Evolutionary conservation across 495 filamentous ascomycete genomes (phyloP).

Genomic region (Neohortaea acidophila): DNA sequence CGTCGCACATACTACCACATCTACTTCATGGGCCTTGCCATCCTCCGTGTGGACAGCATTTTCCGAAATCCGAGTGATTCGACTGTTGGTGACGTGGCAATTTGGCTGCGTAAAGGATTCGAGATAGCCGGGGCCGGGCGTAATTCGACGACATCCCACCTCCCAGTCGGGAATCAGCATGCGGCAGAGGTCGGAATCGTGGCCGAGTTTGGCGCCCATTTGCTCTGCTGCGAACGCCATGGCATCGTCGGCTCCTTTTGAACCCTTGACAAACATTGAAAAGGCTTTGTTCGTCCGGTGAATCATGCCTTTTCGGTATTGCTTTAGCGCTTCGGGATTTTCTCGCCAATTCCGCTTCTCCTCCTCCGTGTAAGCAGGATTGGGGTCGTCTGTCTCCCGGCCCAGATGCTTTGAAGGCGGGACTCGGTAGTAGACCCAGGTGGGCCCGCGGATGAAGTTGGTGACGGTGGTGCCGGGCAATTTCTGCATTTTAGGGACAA

Average conservation of each 20-base stretch:
- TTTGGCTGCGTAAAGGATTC: conserved; percentile 25
- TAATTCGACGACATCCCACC: conserved; percentile 24
- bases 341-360: conserved; percentile 10
- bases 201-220: conserved; percentile 20
- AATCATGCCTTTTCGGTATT: conserved; percentile 10
- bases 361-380: conserved; percentile 11
- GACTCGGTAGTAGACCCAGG: conserved; percentile 22
- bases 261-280: conserved; percentile 14
- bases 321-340: conserved; percentile 8
- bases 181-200: conserved; percentile 21
- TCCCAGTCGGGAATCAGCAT: conserved; percentile 22
- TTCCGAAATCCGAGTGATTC: conserved; percentile 18
- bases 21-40: conserved; percentile 18
- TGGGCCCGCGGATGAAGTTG: conserved; percentile 21
- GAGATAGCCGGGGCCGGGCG: conserved; percentile 27
- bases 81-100: conserved; percentile 20
- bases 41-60: conserved; percentile 21
- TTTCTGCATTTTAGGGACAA: conserved; percentile 19
- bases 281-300: conserved; percentile 10
- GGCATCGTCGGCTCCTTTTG: conserved; percentile 4
- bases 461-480: conserved; percentile 10
- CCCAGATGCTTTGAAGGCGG: conserved; percentile 13
- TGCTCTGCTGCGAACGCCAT: conserved; percentile 9
- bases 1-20: conserved; percentile 29
- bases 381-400: conserved; percentile 7